Conservation (phyloP, 2,329 filamentous ascomycete genomes). For the Aureobasidium sp. region DNA sequence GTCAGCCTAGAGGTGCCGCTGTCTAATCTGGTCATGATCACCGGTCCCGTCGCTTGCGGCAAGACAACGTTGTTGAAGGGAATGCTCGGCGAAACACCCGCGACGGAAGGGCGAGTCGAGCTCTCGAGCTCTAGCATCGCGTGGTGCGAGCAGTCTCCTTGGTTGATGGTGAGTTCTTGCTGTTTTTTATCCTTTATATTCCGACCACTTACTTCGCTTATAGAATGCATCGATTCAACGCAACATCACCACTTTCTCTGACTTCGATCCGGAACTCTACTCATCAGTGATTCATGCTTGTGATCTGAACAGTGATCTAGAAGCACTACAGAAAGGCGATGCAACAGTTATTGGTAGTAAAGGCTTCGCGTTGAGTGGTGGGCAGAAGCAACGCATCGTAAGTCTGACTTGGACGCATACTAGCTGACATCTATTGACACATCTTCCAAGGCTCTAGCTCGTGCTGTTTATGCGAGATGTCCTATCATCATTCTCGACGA, state of each 20-base stretch:
- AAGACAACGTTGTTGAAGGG: slow-evolving; percentile 45
- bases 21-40: slow-evolving; percentile 40
- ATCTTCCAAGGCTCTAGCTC: slow-evolving; percentile 45
- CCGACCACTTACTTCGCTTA: slow-evolving; percentile 51
- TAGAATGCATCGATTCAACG: slow-evolving; percentile 72
- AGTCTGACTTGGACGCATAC: slow-evolving; percentile 22
- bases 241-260: slow-evolving; percentile 69
- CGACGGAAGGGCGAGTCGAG: slow-evolving; percentile 48
- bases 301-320: slow-evolving; percentile 66
- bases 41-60: slow-evolving; percentile 47
- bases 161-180: background rate
- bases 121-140: slow-evolving; percentile 39
- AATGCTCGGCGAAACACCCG: slow-evolving; percentile 27
- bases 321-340: slow-evolving; percentile 65
- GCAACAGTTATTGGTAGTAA: slow-evolving; percentile 76
- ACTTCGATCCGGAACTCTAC: slow-evolving; percentile 59
- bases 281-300: slow-evolving; percentile 63
- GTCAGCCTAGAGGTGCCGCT: slow-evolving; percentile 37
- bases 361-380: slow-evolving; percentile 76
- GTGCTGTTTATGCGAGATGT: slow-evolving; percentile 74
- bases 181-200: background rate
- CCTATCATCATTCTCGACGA: slow-evolving; percentile 74
- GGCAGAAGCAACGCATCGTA: slow-evolving; percentile 75
- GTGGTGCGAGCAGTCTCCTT: slow-evolving; percentile 11
- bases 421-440: background rate